A percentile compares a stretch with the other conserved stretches of the same genome.
These are phyloP conservation scores for Cetraspora pellucida DNA, from an alignment of 192 early-diverging fungal species.

Conservation along the genomic window DNA sequence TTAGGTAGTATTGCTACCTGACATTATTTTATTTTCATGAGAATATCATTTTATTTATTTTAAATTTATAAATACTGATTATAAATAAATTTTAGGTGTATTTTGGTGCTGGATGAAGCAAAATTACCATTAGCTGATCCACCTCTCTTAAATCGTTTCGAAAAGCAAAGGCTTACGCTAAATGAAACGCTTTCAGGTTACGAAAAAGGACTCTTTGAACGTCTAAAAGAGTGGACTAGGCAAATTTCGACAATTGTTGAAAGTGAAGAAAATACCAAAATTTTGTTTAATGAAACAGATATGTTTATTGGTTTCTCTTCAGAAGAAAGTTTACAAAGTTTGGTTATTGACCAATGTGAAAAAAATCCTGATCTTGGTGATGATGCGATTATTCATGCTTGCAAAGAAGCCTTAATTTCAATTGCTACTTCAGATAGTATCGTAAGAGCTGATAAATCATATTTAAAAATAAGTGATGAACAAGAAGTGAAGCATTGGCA, in stretches of 20 bases:
- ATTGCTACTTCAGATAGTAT: conserved; percentile 32
- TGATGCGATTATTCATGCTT: conserved; percentile 15
- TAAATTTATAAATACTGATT: neutral
- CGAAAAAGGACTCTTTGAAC: neutral
- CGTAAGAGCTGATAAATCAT: conserved; percentile 9
- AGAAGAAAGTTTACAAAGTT: conserved; percentile 27
- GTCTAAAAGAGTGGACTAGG: conserved; percentile 7
- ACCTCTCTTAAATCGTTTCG: conserved; percentile 12
- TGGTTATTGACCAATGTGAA: conserved; percentile 5
- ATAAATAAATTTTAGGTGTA: conserved; percentile 19
- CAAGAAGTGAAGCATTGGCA: conserved; percentile 19
- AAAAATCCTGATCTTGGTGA: conserved; percentile 1
- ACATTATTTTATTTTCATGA: neutral
- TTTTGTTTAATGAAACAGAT: conserved; percentile 6
- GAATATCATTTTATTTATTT: neutral
- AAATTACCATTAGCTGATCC: conserved; percentile 1
- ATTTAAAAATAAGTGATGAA: neutral
- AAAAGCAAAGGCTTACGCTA: conserved; percentile 26
- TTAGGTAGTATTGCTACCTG: neutral
- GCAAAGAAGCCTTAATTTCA: conserved; percentile 23
- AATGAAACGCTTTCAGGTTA: conserved; percentile 13
- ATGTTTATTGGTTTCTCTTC: conserved; percentile 31
- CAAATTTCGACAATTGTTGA: conserved; percentile 15
- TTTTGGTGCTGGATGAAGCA: conserved; percentile 29
- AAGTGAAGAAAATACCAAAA: neutral